phyloP scores from a whole-genome alignment of 345 rosid species.

The Rubroshorea leprosula region DNA sequence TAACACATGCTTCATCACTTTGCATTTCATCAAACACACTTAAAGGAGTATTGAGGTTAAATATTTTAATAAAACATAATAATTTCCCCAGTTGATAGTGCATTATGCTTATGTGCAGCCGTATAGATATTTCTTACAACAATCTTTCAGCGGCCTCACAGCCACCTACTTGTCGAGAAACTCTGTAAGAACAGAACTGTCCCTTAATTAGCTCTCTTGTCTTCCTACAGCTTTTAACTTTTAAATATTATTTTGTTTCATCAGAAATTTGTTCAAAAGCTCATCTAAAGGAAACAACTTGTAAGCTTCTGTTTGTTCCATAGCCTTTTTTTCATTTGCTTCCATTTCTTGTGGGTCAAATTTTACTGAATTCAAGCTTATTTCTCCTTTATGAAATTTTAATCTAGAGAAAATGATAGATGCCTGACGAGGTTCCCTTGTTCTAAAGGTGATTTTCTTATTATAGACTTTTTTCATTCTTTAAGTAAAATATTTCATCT shows the following conservation, averaged over 20 bases:
- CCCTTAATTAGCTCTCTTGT: not conserved
- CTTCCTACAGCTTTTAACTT: not conserved
- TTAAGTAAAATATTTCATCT: not conserved
- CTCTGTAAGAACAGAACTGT: constrained; percentile 27
- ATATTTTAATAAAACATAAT: not conserved
- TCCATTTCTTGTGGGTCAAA: not conserved
- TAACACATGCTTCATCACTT: too few relatives aligned
- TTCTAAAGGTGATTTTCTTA: constrained; percentile 12
- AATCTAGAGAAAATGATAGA: constrained; percentile 5
- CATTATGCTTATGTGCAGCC: constrained; percentile 22
- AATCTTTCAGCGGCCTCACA: constrained; percentile 23
- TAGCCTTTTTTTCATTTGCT: not conserved
- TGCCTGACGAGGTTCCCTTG: constrained; percentile 15
- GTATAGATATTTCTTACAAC: constrained; percentile 45
- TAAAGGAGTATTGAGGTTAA: too few relatives aligned
- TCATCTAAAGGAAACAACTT: constrained; percentile 2
- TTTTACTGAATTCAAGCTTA: not conserved
- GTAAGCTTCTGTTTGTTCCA: constrained; percentile 8
- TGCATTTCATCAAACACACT: too few relatives aligned
- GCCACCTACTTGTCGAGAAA: constrained; percentile 27
- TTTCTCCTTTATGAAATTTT: not conserved
- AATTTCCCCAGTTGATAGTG: not conserved
- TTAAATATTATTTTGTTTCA: not conserved
- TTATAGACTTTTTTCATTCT: not conserved
- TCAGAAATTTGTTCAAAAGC: constrained; percentile 33